Conservation (phyloP, 179 eudicot species). For the Kewa caespitosa region DNA sequence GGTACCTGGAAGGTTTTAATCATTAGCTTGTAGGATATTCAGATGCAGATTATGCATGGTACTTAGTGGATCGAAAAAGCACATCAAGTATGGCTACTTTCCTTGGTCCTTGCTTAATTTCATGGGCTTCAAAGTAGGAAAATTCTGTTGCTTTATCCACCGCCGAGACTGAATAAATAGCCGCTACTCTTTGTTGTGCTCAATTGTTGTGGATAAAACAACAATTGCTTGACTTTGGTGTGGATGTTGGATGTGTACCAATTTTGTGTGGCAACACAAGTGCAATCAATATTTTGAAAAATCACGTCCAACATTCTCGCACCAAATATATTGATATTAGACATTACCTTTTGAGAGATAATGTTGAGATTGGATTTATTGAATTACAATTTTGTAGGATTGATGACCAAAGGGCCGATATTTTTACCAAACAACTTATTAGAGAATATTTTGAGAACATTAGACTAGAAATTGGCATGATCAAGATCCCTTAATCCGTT, state of each 20-base stretch:
- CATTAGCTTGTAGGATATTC: too few relatives aligned
- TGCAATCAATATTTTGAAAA: background rate
- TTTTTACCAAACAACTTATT: background rate
- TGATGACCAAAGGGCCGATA: background rate
- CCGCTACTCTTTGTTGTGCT: background rate
- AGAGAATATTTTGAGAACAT: background rate
- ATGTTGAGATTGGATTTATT: background rate
- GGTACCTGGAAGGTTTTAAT: too few relatives aligned
- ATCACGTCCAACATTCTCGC: background rate
- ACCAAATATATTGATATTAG: background rate
- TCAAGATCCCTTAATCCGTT: background rate
- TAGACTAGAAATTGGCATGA: background rate
- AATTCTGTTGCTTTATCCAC: background rate
- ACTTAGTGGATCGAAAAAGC: too few relatives aligned
- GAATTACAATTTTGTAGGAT: background rate
- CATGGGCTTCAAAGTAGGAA: too few relatives aligned
- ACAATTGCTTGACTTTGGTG: background rate
- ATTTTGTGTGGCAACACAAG: background rate
- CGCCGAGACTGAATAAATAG: background rate
- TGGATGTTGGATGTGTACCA: background rate
- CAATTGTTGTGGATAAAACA: background rate
- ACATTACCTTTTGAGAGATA: background rate
- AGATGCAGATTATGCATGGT: too few relatives aligned
- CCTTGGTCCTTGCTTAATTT: too few relatives aligned
- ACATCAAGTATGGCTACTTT: too few relatives aligned